A percentile compares a stretch with the other conserved stretches of the same genome.
These are phyloP conservation scores for Trichothecium roseum DNA, from an alignment of 2,329 filamentous ascomycete species.

Conservation along the genomic window DNA sequence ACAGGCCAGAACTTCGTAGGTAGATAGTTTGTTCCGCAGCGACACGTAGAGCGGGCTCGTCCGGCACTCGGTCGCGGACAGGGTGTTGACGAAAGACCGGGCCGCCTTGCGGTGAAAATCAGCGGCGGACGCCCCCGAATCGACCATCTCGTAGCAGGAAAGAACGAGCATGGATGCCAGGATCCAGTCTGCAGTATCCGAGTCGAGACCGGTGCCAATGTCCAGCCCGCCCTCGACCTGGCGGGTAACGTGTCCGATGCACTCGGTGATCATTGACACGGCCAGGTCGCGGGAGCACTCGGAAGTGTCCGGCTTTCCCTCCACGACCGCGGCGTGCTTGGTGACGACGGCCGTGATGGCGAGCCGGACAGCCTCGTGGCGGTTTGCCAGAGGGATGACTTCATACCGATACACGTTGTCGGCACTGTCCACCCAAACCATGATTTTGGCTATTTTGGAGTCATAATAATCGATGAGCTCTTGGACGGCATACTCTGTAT, in stretches of 20 bases:
- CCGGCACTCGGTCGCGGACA: too few species aligned
- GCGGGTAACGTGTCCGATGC: too few species aligned
- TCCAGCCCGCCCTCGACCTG: too few species aligned
- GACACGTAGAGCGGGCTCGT: conserved; percentile 4
- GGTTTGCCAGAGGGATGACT: background rate
- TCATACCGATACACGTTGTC: background rate
- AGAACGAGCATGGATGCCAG: conserved; percentile 7
- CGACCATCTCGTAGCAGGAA: conserved; percentile 7
- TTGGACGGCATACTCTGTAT: background rate
- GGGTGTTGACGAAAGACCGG: too few species aligned
- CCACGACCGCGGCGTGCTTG: background rate
- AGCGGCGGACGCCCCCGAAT: conserved; percentile 5
- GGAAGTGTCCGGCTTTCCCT: background rate
- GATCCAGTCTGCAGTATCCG: conserved; percentile 7
- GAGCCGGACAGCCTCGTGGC: background rate
- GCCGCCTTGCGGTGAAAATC: conserved; percentile 7
- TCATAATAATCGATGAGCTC: background rate
- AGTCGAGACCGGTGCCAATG: background rate
- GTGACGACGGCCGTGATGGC: background rate
- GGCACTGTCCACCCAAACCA: background rate
- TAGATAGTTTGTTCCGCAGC: conserved; percentile 6
- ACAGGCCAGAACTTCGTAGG: conserved; percentile 7
- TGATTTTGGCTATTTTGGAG: background rate
- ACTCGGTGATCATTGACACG: too few species aligned
- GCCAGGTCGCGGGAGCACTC: too few species aligned